Conservation (phyloP, 441 rosid species). For the Brassica balearica region DNA sequence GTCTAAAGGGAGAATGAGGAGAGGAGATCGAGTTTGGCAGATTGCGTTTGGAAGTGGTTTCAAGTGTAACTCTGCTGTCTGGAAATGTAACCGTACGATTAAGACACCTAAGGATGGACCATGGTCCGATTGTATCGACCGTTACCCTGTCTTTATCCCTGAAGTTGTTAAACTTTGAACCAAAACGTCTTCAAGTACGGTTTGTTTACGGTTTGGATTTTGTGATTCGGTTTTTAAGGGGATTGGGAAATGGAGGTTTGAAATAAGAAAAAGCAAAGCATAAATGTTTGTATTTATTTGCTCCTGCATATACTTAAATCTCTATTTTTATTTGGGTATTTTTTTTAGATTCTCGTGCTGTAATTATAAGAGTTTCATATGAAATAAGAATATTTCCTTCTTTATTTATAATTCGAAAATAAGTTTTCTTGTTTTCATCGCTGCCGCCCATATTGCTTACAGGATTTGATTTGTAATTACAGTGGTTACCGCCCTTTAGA, state of each 20-base stretch:
- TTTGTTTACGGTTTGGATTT: slow-evolving; percentile 28
- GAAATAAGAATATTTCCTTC: slow-evolving; percentile 26
- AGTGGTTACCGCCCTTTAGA: slow-evolving; percentile 3
- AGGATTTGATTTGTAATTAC: not conserved
- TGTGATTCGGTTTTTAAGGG: slow-evolving; percentile 21
- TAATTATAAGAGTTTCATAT: slow-evolving; percentile 35
- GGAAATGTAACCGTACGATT: slow-evolving; percentile 85
- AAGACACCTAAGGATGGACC: slow-evolving; percentile 67
- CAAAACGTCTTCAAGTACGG: slow-evolving; percentile 9
- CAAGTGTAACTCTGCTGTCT: slow-evolving; percentile 93
- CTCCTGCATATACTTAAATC: slow-evolving; percentile 38
- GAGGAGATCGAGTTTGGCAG: slow-evolving; percentile 90
- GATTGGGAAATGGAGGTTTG: slow-evolving; percentile 21
- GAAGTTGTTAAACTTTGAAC: slow-evolving; percentile 82
- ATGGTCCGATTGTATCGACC: slow-evolving; percentile 84
- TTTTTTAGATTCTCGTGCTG: slow-evolving; percentile 40
- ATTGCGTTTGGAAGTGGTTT: slow-evolving; percentile 98
- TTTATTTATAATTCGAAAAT: not conserved
- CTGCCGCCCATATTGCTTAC: slow-evolving; percentile 18
- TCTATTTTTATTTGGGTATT: slow-evolving; percentile 33
- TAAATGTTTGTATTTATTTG: slow-evolving; percentile 38
- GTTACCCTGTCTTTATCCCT: slow-evolving; percentile 90
- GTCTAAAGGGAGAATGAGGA: slow-evolving; percentile 86
- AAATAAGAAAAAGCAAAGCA: slow-evolving; percentile 33
- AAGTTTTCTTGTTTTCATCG: slow-evolving; percentile 33